Evolutionary conservation across 352 stramenopile genomes (phyloP).

Genomic region (Pythium myriotylum): DNA sequence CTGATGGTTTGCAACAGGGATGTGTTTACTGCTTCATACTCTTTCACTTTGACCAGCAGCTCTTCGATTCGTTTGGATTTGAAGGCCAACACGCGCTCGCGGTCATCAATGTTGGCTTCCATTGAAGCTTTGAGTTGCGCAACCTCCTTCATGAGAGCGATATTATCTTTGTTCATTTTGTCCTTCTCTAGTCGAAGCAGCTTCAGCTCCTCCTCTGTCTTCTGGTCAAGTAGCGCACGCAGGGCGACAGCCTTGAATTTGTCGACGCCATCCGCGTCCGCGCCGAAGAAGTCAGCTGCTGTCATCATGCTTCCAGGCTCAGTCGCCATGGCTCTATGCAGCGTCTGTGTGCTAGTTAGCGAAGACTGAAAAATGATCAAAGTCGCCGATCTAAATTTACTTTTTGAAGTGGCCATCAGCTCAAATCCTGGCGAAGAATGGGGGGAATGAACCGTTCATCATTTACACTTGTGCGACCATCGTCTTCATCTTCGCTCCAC

Average conservation of each 20-base stretch:
- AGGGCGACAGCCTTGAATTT: conserved; percentile 71
- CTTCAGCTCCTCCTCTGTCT: conserved; percentile 59
- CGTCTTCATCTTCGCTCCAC: conserved; percentile 63
- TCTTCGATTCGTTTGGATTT: conserved; percentile 72
- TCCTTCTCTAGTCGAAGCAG: conserved; percentile 47
- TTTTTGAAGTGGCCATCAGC: too few species aligned
- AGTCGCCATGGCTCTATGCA: background rate
- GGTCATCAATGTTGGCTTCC: conserved; percentile 62
- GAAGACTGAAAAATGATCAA: too few species aligned
- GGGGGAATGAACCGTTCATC: conserved; percentile 58
- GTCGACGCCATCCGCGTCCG: conserved; percentile 48
- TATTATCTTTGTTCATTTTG: conserved; percentile 38
- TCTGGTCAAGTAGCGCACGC: conserved; percentile 68
- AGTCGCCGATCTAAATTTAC: too few species aligned
- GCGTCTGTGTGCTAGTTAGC: too few species aligned
- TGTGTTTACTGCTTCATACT: conserved; percentile 53
- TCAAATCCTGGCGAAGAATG: conserved; percentile 45
- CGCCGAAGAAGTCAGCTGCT: conserved; percentile 59
- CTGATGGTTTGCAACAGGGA: conserved; percentile 55
- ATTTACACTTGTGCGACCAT: background rate
- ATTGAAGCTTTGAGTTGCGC: conserved; percentile 46
- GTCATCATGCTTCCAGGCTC: conserved; percentile 23
- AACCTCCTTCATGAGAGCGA: conserved; percentile 35
- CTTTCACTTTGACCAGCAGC: conserved; percentile 46
- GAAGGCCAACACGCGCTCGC: conserved; percentile 64